phyloP scores from a whole-genome alignment of 2,329 filamentous ascomycete species.

The Hymenoscyphus salicellus region DNA sequence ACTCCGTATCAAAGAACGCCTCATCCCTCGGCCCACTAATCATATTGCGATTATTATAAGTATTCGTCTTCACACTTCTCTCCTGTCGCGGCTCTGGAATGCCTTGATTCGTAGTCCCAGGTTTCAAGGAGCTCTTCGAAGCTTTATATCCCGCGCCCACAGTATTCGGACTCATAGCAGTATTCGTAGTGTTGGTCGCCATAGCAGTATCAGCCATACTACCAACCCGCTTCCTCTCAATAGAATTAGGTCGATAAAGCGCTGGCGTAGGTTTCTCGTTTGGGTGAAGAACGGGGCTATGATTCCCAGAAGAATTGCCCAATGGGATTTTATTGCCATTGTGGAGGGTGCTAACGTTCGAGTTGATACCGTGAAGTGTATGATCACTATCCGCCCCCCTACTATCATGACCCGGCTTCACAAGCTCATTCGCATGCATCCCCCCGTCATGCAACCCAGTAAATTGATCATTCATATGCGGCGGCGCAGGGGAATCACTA shows the following conservation, averaged over 20 bases:
- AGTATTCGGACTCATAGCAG: neutral
- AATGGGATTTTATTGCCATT: neutral
- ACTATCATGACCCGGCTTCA: neutral
- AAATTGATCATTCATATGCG: slow-evolving; percentile 29
- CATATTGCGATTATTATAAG: slow-evolving; percentile 16
- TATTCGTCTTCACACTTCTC: slow-evolving; percentile 14
- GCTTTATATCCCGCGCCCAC: neutral
- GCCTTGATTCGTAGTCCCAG: neutral
- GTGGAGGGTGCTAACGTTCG: neutral
- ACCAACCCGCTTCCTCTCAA: neutral
- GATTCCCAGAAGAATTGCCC: neutral
- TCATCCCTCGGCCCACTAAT: slow-evolving; percentile 6
- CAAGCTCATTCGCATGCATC: slow-evolving; percentile 17
- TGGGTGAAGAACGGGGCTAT: neutral
- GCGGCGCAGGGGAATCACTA: slow-evolving; percentile 20
- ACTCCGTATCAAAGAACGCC: slow-evolving; percentile 18
- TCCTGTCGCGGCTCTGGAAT: neutral
- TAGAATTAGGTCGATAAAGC: neutral
- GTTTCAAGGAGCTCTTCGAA: slow-evolving; percentile 17
- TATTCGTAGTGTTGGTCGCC: neutral
- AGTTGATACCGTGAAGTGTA: slow-evolving; percentile 2
- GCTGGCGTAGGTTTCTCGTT: neutral
- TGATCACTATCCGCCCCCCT: slow-evolving; percentile 6
- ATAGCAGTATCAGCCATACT: neutral
- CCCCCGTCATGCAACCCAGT: slow-evolving; percentile 13